Conservation (phyloP, 202 grass and related monocot species). For the Schoenoplectus triqueter region DNA sequence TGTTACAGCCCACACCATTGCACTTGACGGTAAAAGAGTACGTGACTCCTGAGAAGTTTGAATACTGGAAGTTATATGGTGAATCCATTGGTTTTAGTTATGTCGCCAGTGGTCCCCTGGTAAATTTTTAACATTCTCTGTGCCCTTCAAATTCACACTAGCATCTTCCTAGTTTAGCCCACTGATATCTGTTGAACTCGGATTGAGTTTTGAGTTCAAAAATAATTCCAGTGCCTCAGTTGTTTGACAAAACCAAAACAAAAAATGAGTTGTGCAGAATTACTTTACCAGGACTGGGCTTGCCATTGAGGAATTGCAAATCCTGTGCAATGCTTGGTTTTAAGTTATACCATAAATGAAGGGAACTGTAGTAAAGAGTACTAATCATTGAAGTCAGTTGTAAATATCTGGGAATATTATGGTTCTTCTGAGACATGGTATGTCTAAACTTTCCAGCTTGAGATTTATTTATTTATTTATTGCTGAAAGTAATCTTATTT, state of each 20-base stretch:
- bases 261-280: conserved; percentile 1
- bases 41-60: conserved; percentile 86
- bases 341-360: not conserved
- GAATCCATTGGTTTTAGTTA: conserved; percentile 83
- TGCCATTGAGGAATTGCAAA: not conserved
- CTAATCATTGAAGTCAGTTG: not conserved
- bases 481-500: conserved; percentile 26
- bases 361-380: not conserved
- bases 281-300: not conserved
- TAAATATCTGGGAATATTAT: conserved; percentile 2
- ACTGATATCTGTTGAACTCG: not conserved
- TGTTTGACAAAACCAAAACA: conserved; percentile 2
- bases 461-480: not conserved
- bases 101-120: conserved; percentile 89
- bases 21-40: conserved; percentile 91
- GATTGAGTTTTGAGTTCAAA: not conserved
- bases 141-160: not conserved
- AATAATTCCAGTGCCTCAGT: not conserved
- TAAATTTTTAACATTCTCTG: conserved; percentile 37
- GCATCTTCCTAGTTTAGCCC: not conserved
- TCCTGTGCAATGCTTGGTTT: not conserved
- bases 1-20: conserved; percentile 76
- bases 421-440: not conserved
- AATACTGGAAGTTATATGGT: conserved; percentile 86
- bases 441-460: not conserved